phyloP scores from a whole-genome alignment of 352 stramenopile species.

The Phytophthora boehmeriae region DNA sequence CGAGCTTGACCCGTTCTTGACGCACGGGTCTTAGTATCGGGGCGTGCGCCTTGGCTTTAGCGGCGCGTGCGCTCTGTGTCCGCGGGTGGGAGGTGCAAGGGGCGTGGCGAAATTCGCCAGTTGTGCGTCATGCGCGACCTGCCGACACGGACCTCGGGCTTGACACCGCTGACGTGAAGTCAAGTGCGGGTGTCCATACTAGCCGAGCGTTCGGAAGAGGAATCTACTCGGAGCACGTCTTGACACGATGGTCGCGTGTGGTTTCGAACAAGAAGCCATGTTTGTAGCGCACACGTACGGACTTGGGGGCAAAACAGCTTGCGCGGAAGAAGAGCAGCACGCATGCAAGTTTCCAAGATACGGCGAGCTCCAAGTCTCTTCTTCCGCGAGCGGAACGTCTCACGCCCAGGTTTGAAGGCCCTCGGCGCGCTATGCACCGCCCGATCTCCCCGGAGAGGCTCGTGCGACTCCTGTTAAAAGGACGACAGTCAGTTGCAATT shows the following conservation, averaged over 20 bases:
- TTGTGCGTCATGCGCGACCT: constrained; percentile 12
- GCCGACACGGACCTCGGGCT: constrained; percentile 12
- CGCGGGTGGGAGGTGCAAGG: not conserved
- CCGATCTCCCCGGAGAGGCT: constrained; percentile 34
- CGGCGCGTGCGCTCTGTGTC: not conserved
- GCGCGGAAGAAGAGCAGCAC: constrained; percentile 20
- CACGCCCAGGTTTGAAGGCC: constrained; percentile 6
- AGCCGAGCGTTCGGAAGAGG: not conserved
- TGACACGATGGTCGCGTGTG: constrained; percentile 3
- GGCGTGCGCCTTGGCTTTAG: constrained; percentile 3
- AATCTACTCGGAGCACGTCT: not conserved
- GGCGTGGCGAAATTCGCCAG: constrained; percentile 35
- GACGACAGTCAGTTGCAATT: not conserved
- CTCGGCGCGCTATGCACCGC: constrained; percentile 8
- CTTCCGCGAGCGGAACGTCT: constrained; percentile 28
- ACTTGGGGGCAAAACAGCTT: constrained; percentile 35
- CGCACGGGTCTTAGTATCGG: constrained; percentile 13
- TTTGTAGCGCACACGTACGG: constrained; percentile 15
- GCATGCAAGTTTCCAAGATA: constrained; percentile 15
- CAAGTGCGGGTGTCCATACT: not conserved
- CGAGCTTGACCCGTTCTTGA: constrained; percentile 32
- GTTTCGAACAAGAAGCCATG: constrained; percentile 17
- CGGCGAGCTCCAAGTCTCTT: constrained; percentile 32
- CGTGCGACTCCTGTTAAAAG: constrained; percentile 1
- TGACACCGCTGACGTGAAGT: not conserved